These are phyloP conservation scores for Nymphaea colorata DNA, from an alignment of 164 flowering plant genomes.

Conservation along the genomic window DNA sequence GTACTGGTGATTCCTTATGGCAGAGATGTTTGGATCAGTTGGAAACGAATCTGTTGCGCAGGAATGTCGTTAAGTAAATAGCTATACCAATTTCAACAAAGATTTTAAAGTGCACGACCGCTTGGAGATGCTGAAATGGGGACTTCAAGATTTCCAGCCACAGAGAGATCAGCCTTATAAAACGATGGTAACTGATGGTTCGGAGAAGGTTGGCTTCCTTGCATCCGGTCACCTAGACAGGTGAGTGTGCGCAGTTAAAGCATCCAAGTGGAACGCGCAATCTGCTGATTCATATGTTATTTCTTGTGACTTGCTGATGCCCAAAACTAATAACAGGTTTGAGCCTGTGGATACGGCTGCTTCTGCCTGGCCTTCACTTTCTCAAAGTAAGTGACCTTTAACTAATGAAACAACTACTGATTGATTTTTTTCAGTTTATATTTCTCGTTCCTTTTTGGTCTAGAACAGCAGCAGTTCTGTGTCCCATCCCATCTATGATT, in stretches of 20 bases:
- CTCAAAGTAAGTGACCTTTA: background rate
- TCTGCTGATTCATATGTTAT: slow-evolving; percentile 2
- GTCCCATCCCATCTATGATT: no score
- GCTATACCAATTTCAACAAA: slow-evolving; percentile 7
- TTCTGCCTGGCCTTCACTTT: background rate
- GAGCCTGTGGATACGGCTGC: background rate
- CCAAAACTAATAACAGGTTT: background rate
- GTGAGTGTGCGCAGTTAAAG: background rate
- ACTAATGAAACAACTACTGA: background rate
- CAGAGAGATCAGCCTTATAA: background rate
- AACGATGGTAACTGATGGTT: slow-evolving; percentile 12
- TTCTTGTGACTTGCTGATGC: slow-evolving; percentile 6
- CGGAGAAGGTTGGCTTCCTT: slow-evolving; percentile 43
- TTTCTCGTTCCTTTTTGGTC: background rate
- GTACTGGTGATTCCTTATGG: no score
- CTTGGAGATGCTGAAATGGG: background rate
- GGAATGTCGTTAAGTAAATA: background rate
- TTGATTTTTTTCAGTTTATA: no score
- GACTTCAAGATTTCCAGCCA: background rate
- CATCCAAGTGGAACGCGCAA: background rate
- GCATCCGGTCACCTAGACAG: slow-evolving; percentile 5
- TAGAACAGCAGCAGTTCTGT: no score
- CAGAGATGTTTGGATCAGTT: background rate
- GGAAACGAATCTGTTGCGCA: background rate
- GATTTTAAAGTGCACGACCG: background rate